Percentiles rank a stretch among this genome's conserved stretches.
phyloP scores from a whole-genome alignment of 1,284 basidiomycete species.

The Mycosarcoma mackinlayi region DNA sequence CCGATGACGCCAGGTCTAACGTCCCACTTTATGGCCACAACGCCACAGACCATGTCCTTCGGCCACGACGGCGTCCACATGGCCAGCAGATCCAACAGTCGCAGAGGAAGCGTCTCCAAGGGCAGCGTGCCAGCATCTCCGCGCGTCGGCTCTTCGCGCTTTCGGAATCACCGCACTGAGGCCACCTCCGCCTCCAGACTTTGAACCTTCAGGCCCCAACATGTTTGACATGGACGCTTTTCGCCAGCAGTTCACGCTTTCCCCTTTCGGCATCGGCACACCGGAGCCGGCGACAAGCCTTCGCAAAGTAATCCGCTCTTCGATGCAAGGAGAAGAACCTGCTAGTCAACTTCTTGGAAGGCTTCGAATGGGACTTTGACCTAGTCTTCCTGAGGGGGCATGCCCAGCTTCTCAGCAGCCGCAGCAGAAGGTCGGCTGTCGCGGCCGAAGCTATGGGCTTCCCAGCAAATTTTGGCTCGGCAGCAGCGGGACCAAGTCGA shows the following conservation, averaged over 20 bases:
- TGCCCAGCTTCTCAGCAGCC: constrained; percentile 62
- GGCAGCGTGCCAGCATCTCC: constrained; percentile 49
- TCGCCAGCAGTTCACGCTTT: constrained; percentile 22
- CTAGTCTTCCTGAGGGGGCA: constrained; percentile 54
- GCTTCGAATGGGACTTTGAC: constrained; percentile 65
- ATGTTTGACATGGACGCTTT: constrained; percentile 45
- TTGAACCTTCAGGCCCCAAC: constrained; percentile 42
- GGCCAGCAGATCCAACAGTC: constrained; percentile 43
- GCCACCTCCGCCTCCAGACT: constrained; percentile 52
- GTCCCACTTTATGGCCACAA: constrained; percentile 39
- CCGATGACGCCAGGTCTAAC: constrained; percentile 52
- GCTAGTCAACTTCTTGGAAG: constrained; percentile 57
- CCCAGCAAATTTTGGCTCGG: constrained; percentile 26
- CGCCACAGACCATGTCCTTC: constrained; percentile 27
- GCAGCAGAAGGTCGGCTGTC: constrained; percentile 45
- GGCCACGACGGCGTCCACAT: constrained; percentile 50
- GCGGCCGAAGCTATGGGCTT: constrained; percentile 42
- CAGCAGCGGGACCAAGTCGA: constrained; percentile 11
- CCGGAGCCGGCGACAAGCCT: constrained; percentile 22
- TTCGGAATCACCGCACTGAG: constrained; percentile 42
- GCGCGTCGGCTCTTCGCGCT: constrained; percentile 31
- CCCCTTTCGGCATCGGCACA: constrained; percentile 43
- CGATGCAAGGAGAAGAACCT: constrained; percentile 57
- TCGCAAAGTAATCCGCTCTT: constrained; percentile 40
- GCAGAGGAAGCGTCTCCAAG: constrained; percentile 48